Base-by-base conservation (phyloP, 345 rosid species). In the Theobroma cacao region DNA sequence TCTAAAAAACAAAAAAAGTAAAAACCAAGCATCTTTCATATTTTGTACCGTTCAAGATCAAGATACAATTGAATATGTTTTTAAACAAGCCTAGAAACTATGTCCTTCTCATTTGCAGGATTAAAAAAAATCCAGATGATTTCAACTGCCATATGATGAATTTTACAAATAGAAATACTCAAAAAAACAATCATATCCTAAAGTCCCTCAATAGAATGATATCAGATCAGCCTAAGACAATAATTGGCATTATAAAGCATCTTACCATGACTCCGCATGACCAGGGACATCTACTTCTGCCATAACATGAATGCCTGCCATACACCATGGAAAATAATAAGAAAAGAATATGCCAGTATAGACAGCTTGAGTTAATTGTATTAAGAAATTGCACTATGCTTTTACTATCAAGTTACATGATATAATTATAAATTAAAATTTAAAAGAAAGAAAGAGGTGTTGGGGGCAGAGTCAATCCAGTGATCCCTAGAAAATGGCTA, bases 251-350 rank as follows among this genome's bases (percentile, higher is more conserved):
- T 55, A 76, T 70, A 43, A 64, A 77, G 30, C 67, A 38, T 33
- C 64, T 73, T 89, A 94, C 99, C 98, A 96, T 82, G 99, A 92
- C 85, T 90, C 95, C 7, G 95, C 99, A 85, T 96, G 99, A 80
- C 99, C 99, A 68, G 99, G 99, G 61, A 94, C 92, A 82, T 96
- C 99, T 75, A 90, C 76, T 89, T 96, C 98, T 26, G 99, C 92
- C 99, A 96, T 94, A 58, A 94, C 87, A 77, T 94, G 89, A 80
- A 96, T 92, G 73, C 99, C 99, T 96, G 88, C 82, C 81, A 82
- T 53, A 70, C 79, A 72, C 17, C 67, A 78, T 7, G 47, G 34
- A 79, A 77, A 58, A 31, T 30, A 28, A 20, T 64, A 53, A 65
- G 38, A 62, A 55, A 81, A 63, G 15, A 34, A 28, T 7, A 79